These are phyloP conservation scores for Akanthomyces dipterigenus DNA, from an alignment of 2,329 filamentous ascomycete genomes.

Conservation along the genomic window DNA sequence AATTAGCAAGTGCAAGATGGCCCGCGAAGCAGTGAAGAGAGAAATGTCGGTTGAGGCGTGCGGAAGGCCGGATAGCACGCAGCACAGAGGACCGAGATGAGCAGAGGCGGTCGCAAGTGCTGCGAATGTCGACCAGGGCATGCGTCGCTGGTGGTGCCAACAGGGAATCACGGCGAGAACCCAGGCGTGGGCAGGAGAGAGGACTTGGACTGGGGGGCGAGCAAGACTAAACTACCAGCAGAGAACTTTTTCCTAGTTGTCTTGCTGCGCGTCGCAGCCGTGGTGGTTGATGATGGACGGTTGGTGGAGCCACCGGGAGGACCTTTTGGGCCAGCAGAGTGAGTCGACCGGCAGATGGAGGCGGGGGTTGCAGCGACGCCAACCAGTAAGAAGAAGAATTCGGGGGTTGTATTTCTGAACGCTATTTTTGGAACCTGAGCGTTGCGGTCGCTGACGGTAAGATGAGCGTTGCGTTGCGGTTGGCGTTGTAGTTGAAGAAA, in stretches of 20 bases:
- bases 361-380: neutral
- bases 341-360: slow-evolving; percentile 9
- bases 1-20: slow-evolving; percentile 1
- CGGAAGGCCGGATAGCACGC: slow-evolving; percentile 5
- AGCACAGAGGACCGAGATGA: slow-evolving; percentile 1
- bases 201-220: neutral
- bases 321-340: neutral
- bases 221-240: neutral
- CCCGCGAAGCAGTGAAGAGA: neutral
- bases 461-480: neutral
- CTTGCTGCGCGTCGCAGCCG: neutral
- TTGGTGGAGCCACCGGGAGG: slow-evolving; percentile 1
- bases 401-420: neutral
- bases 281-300: slow-evolving; percentile 5
- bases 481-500: neutral
- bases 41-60: neutral
- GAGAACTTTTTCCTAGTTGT: neutral
- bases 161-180: neutral
- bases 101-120: slow-evolving; percentile 1
- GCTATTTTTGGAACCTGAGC: neutral
- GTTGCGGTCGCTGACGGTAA: neutral
- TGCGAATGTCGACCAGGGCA: neutral
- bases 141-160: neutral
- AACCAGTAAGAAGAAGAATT: neutral
- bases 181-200: neutral